These are phyloP conservation scores for Conringia planisiliqua DNA, from an alignment of 345 rosid species.

Conservation along the genomic window DNA sequence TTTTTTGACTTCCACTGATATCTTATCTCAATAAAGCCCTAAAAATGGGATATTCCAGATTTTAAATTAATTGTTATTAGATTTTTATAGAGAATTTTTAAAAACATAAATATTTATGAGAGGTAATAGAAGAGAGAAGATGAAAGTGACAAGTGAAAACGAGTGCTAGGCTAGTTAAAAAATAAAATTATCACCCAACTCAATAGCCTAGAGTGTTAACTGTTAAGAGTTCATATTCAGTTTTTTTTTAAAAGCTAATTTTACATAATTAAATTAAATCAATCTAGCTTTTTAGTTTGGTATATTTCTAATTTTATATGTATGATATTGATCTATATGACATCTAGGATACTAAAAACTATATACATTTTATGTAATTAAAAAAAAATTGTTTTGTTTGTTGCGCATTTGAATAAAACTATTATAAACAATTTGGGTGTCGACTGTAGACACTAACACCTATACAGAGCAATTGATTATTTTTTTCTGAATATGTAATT, in stretches of 20 bases:
- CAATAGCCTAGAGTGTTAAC: constrained; percentile 4
- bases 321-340: not conserved
- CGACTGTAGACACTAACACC: constrained; percentile 49
- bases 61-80: constrained; percentile 10
- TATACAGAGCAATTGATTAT: constrained; percentile 27
- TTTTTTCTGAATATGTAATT: constrained; percentile 6
- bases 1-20: constrained; percentile 43
- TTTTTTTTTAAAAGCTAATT: not conserved
- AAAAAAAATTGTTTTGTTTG: not conserved
- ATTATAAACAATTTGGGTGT: constrained; percentile 38
- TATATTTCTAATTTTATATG: not conserved
- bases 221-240: not conserved
- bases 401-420: not conserved
- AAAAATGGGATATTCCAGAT: constrained; percentile 31
- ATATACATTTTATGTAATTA: not conserved
- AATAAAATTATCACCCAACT: not conserved
- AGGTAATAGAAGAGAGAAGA: constrained; percentile 27
- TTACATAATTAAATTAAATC: not conserved
- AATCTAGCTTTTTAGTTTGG: constrained; percentile 5
- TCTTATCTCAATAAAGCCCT: constrained; percentile 43
- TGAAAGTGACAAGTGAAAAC: constrained; percentile 33
- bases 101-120: constrained; percentile 22
- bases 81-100: not conserved
- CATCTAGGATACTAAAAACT: constrained; percentile 19
- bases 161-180: constrained; percentile 6